Evolutionary conservation across 768 basidiomycete species (phyloP).

Genomic region (Psilocybe azurescens): DNA sequence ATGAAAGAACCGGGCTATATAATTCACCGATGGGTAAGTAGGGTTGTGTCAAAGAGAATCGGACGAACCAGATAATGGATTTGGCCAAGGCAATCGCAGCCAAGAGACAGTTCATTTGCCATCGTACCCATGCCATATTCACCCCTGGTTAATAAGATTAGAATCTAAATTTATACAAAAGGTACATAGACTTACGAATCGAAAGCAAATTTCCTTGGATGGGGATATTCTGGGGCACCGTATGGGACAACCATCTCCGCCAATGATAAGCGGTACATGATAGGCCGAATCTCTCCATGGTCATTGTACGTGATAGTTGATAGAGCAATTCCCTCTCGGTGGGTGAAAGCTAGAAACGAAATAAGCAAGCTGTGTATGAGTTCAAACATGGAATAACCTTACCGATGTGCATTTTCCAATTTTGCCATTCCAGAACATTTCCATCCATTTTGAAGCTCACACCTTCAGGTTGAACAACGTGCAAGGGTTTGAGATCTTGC

Average conservation of each 20-base stretch:
- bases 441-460: constrained; percentile 89
- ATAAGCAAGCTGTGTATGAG: background rate
- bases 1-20: constrained; percentile 73
- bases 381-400: constrained; percentile 23
- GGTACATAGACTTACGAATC: constrained; percentile 60
- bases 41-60: background rate
- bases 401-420: constrained; percentile 95
- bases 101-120: constrained; percentile 89
- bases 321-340: constrained; percentile 84
- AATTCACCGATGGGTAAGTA: constrained; percentile 3
- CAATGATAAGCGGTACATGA: constrained; percentile 84
- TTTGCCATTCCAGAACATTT: constrained; percentile 87
- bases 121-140: constrained; percentile 94
- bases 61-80: constrained; percentile 76
- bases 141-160: constrained; percentile 47
- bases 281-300: constrained; percentile 81
- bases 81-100: constrained; percentile 88
- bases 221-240: constrained; percentile 83
- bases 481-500: constrained; percentile 79
- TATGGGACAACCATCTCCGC: constrained; percentile 96
- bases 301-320: constrained; percentile 91
- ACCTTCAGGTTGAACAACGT: constrained; percentile 87
- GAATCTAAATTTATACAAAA: background rate
- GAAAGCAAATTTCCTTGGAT: constrained; percentile 89
- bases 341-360: constrained; percentile 63